A percentile compares a stretch with the other conserved stretches of the same genome.
Conservation (phyloP, 2,329 filamentous ascomycete genomes). For the Penicillium decumbens region DNA sequence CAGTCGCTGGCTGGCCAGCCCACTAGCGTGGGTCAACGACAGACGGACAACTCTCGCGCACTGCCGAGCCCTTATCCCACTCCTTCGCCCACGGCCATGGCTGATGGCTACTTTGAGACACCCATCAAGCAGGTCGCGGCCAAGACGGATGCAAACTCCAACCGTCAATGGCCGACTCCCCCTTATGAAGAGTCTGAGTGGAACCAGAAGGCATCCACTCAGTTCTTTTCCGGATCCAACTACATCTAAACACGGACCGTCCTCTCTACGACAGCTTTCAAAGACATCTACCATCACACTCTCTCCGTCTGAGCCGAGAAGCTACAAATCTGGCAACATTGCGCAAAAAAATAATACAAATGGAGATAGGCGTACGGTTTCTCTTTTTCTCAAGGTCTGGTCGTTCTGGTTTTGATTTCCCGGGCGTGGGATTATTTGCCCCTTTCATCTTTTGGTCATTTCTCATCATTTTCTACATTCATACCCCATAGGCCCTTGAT, state of each 20-base stretch:
- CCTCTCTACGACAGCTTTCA: constrained; percentile 9
- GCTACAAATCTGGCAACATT: constrained; percentile 20
- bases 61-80: constrained; percentile 59
- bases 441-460: constrained; percentile 13
- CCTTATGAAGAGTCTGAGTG: constrained; percentile 93
- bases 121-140: constrained; percentile 61
- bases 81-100: constrained; percentile 75
- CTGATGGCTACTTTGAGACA: constrained; percentile 66
- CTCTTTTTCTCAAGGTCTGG: constrained; percentile 22
- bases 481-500: constrained; percentile 40
- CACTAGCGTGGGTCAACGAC: constrained; percentile 50
- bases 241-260: constrained; percentile 28
- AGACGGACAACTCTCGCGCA: constrained; percentile 27
- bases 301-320: constrained; percentile 11
- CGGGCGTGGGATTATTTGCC: constrained; percentile 9
- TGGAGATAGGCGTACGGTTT: constrained; percentile 31
- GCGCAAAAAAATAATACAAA: constrained; percentile 24
- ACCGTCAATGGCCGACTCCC: constrained; percentile 85
- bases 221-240: constrained; percentile 59
- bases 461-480: constrained; percentile 30
- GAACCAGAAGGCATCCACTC: constrained; percentile 76
- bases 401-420: constrained; percentile 16
- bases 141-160: constrained; percentile 47
- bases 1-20: constrained; percentile 42
- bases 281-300: constrained; percentile 8